Evolutionary conservation across 2,329 filamentous ascomycete genomes (phyloP), one percentile per base, ranked within the genome.

Genomic region (Scedosporium boydii): DNA sequence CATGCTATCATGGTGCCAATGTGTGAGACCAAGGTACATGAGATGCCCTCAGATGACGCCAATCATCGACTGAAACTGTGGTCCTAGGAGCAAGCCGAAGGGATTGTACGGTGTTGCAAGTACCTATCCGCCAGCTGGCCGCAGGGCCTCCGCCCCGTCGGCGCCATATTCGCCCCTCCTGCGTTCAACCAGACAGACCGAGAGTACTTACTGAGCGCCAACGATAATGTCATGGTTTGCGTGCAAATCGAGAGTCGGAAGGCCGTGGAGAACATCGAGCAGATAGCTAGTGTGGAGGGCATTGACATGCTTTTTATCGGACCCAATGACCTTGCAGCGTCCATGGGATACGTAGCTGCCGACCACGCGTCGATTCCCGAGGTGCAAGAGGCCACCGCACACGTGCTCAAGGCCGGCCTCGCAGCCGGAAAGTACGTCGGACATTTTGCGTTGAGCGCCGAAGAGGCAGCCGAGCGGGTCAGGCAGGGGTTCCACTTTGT

Each of bases 191-290:
- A 70, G 51, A 68, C 56, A n/a, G 65, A 65, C 1, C 67, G 68
- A 3, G 68, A 70, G 23, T 70, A 70, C 59, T 41, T 69, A 12
- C 56, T 67, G 41, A 65, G 16, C 4, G 69, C 69, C 46, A 70
- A 70, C 60, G 61, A 66, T 3, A 70, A 72, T 34, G 76, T 88
- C 55, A 66, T 70, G 67, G 61, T 69, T 23, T 67, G 65, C 51
- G 67, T 70, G 9, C 69, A 70, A 71, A 88, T 89, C 60, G 86
- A 89, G 74, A 88, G 86, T 0, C 75, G 77, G 64, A 85, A 87
- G 69, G 85, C 85, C 0, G 74, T 68, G 63, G 74, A 77, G 58
- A 77, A 78, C 57, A 73, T 76, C 27, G 74, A 78, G 53, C 75
- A 69, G n/a, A 88, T 89, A 70, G 84, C 84, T 51, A 77, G 80